Evolutionary conservation across 176 grass and related monocot genomes (phyloP).

Genomic region (Areca catechu): DNA sequence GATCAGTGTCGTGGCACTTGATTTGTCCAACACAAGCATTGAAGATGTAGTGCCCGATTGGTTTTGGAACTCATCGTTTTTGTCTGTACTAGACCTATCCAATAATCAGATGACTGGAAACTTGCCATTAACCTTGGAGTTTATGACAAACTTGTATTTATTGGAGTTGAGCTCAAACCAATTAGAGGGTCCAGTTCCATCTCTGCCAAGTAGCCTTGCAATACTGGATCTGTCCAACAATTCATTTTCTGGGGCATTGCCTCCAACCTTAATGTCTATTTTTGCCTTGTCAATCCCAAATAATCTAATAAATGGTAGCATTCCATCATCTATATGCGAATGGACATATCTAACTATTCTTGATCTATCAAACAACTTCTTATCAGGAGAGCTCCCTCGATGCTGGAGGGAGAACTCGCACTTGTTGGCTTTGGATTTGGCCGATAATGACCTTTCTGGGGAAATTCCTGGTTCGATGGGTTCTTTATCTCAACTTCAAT

Average conservation of each 20-base stretch:
- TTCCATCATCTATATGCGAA: conserved; percentile 31
- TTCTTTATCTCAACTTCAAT: neutral
- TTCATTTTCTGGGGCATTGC: conserved; percentile 17
- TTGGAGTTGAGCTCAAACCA: conserved; percentile 26
- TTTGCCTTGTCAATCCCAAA: conserved; percentile 3
- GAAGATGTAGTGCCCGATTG: conserved; percentile 8
- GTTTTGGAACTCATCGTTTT: conserved; percentile 23
- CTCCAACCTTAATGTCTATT: neutral
- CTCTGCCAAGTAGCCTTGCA: neutral
- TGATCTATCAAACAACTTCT: too few relatives aligned
- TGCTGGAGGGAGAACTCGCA: too few relatives aligned
- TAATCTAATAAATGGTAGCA: conserved; percentile 21
- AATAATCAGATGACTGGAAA: conserved; percentile 15
- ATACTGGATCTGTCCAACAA: conserved; percentile 19
- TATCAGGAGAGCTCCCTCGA: too few relatives aligned
- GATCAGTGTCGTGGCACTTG: neutral
- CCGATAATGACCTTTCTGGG: too few relatives aligned
- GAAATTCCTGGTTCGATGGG: too few relatives aligned
- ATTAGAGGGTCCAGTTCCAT: conserved; percentile 13
- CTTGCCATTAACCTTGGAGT: conserved; percentile 4
- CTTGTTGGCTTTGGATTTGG: too few relatives aligned
- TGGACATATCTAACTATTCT: neutral
- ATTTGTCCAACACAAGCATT: conserved; percentile 35
- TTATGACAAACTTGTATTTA: fast-evolving
- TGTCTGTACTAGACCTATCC: neutral